Percentiles rank a stretch among this genome's conserved stretches.
Conservation (phyloP, 139 green algal genomes). For the Spirogloea muscicola region DNA sequence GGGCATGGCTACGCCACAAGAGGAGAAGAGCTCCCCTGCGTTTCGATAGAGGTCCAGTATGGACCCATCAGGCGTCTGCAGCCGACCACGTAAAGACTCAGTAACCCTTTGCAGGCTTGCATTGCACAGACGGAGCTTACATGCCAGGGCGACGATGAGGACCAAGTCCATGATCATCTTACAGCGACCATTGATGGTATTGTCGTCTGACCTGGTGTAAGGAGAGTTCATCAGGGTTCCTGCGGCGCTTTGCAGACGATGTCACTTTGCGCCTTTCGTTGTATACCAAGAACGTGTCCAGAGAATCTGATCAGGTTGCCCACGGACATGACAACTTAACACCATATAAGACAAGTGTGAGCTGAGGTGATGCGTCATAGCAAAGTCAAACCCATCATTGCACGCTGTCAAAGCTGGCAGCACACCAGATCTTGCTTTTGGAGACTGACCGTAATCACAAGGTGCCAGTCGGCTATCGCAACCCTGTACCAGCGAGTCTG, state of each 20-base stretch:
- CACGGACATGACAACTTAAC: neutral
- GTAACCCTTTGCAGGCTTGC: no score
- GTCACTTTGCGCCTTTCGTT: slow-evolving; percentile 79
- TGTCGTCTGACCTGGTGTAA: slow-evolving; percentile 66
- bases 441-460: neutral
- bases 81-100: no score
- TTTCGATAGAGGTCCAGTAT: slow-evolving; percentile 91
- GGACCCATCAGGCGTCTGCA: slow-evolving; percentile 94
- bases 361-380: neutral
- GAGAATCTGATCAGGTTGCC: slow-evolving; percentile 4
- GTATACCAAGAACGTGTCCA: slow-evolving; percentile 92
- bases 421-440: neutral
- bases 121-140: no score
- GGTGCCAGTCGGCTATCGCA: slow-evolving; percentile 15
- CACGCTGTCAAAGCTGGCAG: neutral
- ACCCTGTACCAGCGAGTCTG: slow-evolving; percentile 43
- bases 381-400: neutral
- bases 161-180: no score
- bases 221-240: slow-evolving; percentile 58
- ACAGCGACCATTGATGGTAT: no score
- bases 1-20: slow-evolving; percentile 18
- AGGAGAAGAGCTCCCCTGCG: slow-evolving; percentile 58
- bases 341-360: neutral
- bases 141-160: no score
- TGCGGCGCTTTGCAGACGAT: slow-evolving; percentile 81